Evolutionary conservation across 148 eudicot species (phyloP), one percentile per base, ranked within the genome.

Genomic region (Dysphania ambrosioides): DNA sequence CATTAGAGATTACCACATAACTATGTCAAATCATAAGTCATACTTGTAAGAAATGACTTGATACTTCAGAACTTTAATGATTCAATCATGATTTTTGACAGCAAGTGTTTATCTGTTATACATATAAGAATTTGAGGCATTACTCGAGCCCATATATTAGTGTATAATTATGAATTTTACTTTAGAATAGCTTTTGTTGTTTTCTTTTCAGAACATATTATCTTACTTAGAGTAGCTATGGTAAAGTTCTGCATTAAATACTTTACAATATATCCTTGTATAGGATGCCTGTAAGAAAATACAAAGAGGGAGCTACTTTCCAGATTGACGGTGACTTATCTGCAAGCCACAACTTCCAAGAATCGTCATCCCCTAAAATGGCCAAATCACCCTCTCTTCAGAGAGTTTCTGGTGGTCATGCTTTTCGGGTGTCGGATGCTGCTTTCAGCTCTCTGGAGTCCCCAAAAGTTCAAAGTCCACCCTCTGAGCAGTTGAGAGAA

Each of bases 311-410:
- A 19, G 66, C 88, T 71, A 55, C 91, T 79, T 92, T 95, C 74
- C 98, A 92, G 78, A 74, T 92, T 71, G 98, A 95, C 75, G 83
- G 79, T 62, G 98, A 95, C 78, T 78, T 85, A 21, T 86, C 96
- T 64, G 86, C 83, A 40, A 81, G 88, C 80, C 88, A 79, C 41
- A 82, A 82, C 84, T 81, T 83, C 73, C 97, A 95, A 74, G 98
- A 94, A 77, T 86, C 98, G 35, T 91, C 92, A 68, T 94, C 98
- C 66, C 98, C 98, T 51, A 91, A 86, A 87, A 87, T 94, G 90
- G 84, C 82, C 26, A 94, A 92, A 82, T 94, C 98, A 68, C 98
- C 98, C 16, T 94, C 97, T 79, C 93, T 94, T 31, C 98, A 94
- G 79, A 89, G 97, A 84, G 86, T 77, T 75, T 82, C 97, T 68